A percentile compares a stretch with the other conserved stretches of the same genome.
These are phyloP conservation scores for Aspergillus luchuensis DNA, from an alignment of 2,329 filamentous ascomycete genomes.

Conservation along the genomic window DNA sequence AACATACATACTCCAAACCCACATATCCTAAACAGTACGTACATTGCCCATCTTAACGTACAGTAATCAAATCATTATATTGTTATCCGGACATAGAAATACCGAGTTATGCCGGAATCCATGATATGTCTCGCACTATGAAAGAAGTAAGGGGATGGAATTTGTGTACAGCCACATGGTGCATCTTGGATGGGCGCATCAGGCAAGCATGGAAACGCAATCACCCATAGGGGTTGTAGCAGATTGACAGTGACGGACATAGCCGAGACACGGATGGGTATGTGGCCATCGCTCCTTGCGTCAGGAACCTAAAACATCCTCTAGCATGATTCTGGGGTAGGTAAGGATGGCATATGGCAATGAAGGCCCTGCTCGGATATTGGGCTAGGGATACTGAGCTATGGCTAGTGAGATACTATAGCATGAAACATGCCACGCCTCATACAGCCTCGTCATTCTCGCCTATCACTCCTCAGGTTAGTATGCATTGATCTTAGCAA, in stretches of 20 bases:
- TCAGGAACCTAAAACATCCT: background rate
- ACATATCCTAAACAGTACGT: background rate
- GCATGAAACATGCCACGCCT: background rate
- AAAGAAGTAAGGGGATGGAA: background rate
- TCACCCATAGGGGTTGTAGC: background rate
- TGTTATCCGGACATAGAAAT: background rate
- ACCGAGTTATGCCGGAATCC: background rate
- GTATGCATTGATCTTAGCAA: background rate
- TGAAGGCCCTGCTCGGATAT: background rate
- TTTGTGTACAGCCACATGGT: background rate
- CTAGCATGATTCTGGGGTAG: background rate
- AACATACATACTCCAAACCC: background rate
- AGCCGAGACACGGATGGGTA: background rate
- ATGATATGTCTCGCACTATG: background rate
- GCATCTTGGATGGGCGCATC: background rate
- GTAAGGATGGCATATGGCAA: background rate
- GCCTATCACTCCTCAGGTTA: background rate
- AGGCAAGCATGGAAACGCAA: background rate
- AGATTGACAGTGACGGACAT: background rate
- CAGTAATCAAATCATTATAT: background rate
- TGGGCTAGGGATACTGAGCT: background rate
- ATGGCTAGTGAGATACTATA: background rate
- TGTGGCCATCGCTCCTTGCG: slow-evolving; percentile 1
- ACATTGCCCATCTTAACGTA: too few species aligned
- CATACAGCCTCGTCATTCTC: background rate